phyloP scores from a whole-genome alignment of 192 early-diverging fungal species.

The Kappamyces sp. region DNA sequence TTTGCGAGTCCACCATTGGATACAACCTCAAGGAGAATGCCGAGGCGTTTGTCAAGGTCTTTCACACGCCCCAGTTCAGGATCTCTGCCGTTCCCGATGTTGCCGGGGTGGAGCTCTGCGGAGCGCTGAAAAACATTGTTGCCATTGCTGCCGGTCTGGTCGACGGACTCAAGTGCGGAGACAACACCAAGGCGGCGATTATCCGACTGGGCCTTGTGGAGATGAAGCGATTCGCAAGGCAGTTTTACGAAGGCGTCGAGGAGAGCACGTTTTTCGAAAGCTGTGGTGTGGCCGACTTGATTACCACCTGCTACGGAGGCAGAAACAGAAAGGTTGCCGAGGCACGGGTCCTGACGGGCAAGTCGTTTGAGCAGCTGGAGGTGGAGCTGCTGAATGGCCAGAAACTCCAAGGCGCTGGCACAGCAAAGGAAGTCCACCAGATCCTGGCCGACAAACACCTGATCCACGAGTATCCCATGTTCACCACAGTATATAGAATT shows the following conservation, averaged over 20 bases:
- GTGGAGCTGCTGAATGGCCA: constrained; percentile 91
- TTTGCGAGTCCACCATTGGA: constrained; percentile 94
- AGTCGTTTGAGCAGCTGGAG: constrained; percentile 88
- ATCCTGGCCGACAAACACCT: constrained; percentile 64
- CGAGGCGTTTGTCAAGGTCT: constrained; percentile 68
- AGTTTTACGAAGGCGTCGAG: constrained; percentile 74
- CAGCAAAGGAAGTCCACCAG: constrained; percentile 77
- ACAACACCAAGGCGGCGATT: constrained; percentile 97
- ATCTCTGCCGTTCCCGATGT: constrained; percentile 80
- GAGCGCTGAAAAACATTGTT: constrained; percentile 97
- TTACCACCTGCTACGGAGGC: constrained; percentile 96
- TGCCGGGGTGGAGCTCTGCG: constrained; percentile 92
- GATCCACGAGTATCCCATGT: constrained; percentile 77
- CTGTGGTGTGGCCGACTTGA: constrained; percentile 92
- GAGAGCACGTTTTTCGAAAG: constrained; percentile 95
- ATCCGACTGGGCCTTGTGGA: constrained; percentile 92
- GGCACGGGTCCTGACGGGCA: constrained; percentile 83
- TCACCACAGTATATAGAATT: constrained; percentile 88
- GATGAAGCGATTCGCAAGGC: constrained; percentile 88
- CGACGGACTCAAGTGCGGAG: constrained; percentile 86
- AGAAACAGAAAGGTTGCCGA: constrained; percentile 91
- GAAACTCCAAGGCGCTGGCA: constrained; percentile 93
- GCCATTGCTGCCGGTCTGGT: constrained; percentile 93
- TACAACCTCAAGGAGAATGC: constrained; percentile 52
- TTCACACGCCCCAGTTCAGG: constrained; percentile 85